A percentile compares a stretch with the other conserved stretches of the same genome.
phyloP scores from a whole-genome alignment of 345 rosid genomes.

The Brassica cretica region DNA sequence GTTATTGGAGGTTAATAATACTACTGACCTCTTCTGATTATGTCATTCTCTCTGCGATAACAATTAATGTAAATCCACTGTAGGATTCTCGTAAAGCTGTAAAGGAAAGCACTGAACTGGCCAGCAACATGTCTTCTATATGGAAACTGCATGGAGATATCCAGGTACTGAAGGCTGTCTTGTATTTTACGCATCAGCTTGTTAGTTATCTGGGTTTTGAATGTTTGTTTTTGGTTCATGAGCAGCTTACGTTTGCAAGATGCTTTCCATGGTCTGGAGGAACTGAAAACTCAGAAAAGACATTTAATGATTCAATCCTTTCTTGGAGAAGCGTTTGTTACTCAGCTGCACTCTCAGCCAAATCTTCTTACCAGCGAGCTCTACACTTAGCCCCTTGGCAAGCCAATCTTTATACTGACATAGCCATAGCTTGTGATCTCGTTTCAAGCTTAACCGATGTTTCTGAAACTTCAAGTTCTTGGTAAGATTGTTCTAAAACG shows the following conservation, averaged over 20 bases:
- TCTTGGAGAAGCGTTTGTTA: constrained; percentile 71
- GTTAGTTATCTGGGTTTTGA: constrained; percentile 5
- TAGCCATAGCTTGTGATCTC: constrained; percentile 73
- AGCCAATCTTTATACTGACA: constrained; percentile 75
- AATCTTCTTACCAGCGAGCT: constrained; percentile 75
- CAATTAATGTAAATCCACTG: constrained; percentile 18
- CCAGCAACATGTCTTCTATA: constrained; percentile 64
- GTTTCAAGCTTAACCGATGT: constrained; percentile 50
- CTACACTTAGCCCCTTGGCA: constrained; percentile 88
- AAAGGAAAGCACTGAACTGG: constrained; percentile 45
- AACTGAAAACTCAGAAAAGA: constrained; percentile 40
- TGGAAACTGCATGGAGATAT: constrained; percentile 97
- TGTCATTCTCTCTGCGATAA: background rate
- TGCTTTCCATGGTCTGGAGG: constrained; percentile 74
- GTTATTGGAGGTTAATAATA: constrained; percentile 68
- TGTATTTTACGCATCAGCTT: background rate
- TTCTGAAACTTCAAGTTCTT: constrained; percentile 42
- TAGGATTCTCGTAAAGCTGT: constrained; percentile 80
- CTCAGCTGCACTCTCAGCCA: constrained; percentile 64
- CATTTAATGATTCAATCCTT: constrained; percentile 52
- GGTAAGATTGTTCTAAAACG: constrained; percentile 50
- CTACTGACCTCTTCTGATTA: constrained; percentile 24
- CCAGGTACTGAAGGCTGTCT: constrained; percentile 49
- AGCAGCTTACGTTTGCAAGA: constrained; percentile 70
- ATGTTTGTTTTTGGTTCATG: constrained; percentile 35